Conservation (phyloP, 1,284 basidiomycete species). For the Omphalotus olearius region DNA sequence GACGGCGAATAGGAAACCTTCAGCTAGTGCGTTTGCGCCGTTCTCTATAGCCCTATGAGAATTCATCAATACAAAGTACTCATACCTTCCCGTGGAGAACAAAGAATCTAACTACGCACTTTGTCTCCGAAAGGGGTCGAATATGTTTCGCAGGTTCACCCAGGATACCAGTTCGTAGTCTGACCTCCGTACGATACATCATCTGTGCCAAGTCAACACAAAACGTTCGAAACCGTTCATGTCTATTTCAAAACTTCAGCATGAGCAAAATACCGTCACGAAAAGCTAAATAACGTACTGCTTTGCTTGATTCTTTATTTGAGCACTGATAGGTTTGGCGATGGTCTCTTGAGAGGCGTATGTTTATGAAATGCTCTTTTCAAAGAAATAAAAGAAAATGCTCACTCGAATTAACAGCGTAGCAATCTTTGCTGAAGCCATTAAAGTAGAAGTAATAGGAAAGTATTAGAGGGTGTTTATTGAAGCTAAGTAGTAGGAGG, state of each 20-base stretch:
- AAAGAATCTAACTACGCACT: conserved; percentile 39
- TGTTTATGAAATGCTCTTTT: conserved; percentile 5
- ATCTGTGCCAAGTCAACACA: conserved; percentile 79
- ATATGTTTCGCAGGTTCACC: conserved; percentile 76
- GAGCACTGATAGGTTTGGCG: conserved; percentile 79
- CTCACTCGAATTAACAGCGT: conserved; percentile 65
- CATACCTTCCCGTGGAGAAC: neutral
- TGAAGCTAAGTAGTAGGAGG: no score
- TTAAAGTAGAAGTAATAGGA: conserved; percentile 20
- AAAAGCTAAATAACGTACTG: conserved; percentile 45
- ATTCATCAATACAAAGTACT: neutral
- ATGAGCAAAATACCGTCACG: neutral
- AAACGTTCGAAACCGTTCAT: conserved; percentile 71
- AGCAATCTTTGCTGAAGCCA: conserved; percentile 69
- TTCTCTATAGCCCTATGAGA: conserved; percentile 77
- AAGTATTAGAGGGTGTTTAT: no score
- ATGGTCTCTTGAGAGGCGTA: conserved; percentile 50
- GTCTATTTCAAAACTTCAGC: conserved; percentile 37
- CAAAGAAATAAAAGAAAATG: conserved; percentile 9
- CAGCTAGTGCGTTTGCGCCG: conserved; percentile 82
- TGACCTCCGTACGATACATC: conserved; percentile 77
- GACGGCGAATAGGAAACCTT: conserved; percentile 83
- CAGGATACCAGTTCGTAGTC: conserved; percentile 74
- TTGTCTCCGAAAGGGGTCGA: conserved; percentile 79
- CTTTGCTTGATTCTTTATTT: conserved; percentile 73